Evolutionary conservation across 148 eudicot species (phyloP).

Genomic region (Vaccinium vitisidaea): DNA sequence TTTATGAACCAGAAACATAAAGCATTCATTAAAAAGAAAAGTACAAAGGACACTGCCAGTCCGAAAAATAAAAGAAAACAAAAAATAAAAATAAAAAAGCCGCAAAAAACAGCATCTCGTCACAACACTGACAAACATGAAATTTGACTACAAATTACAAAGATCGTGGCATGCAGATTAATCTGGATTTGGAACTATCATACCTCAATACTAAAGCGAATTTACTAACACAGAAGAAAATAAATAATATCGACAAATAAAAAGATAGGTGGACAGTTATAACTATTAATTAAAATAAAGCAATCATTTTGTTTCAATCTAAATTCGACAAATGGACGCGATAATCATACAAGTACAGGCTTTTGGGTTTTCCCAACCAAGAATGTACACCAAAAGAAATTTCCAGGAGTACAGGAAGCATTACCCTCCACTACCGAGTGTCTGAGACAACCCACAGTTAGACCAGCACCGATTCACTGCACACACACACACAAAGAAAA

Average conservation of each 20-base stretch:
- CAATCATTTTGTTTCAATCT: neutral
- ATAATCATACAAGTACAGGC: neutral
- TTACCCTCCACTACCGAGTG: neutral
- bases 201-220: neutral
- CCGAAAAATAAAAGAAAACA: too few species aligned
- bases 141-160: neutral
- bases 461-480: neutral
- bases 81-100: neutral
- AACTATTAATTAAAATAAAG: neutral
- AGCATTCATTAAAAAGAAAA: too few species aligned
- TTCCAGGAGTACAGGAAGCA: neutral
- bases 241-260: neutral
- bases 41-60: too few species aligned
- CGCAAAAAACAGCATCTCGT: neutral
- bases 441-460: neutral
- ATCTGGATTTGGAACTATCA: neutral
- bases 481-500: neutral
- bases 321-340: neutral
- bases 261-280: neutral
- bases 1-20: too few species aligned
- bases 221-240: neutral
- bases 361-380: constrained; percentile 5
- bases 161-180: neutral
- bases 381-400: neutral
- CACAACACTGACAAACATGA: neutral